Evolutionary conservation across 2,329 filamentous ascomycete genomes (phyloP).

Genomic region (Podosphaera aphanis): DNA sequence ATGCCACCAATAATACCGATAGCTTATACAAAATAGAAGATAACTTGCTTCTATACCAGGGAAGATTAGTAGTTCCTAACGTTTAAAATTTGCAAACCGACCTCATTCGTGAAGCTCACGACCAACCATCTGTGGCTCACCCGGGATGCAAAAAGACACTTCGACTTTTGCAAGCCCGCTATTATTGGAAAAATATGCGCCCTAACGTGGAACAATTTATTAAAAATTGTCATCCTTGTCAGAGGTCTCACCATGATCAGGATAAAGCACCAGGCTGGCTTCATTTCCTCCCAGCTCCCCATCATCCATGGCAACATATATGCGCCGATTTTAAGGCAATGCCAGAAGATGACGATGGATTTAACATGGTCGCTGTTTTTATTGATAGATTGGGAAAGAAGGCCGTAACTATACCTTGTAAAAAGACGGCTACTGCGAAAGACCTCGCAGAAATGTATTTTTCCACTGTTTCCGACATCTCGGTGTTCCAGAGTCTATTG

Average conservation of each 20-base stretch:
- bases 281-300: constrained; percentile 1
- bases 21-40: background rate
- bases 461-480: constrained; percentile 2
- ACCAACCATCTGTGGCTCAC: background rate
- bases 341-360: constrained; percentile 1
- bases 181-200: background rate
- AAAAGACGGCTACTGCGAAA: constrained; percentile 1
- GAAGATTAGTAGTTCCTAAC: too few relatives aligned
- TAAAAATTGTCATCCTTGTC: background rate
- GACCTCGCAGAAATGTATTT: constrained; percentile 2
- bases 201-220: background rate
- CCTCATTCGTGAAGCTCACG: constrained; percentile 1
- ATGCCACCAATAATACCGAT: background rate
- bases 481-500: constrained; percentile 2
- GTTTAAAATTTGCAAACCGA: background rate
- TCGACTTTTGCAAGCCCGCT: background rate
- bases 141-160: constrained; percentile 1
- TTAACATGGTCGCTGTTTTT: background rate
- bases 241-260: background rate
- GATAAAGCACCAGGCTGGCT: constrained; percentile 2
- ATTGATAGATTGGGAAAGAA: background rate
- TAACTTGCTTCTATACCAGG: background rate
- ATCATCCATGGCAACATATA: constrained; percentile 1
- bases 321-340: constrained; percentile 3
- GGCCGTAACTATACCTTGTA: too few relatives aligned